Conservation (phyloP, 169 alveolate species). For the Eimeria necatrix region DNA sequence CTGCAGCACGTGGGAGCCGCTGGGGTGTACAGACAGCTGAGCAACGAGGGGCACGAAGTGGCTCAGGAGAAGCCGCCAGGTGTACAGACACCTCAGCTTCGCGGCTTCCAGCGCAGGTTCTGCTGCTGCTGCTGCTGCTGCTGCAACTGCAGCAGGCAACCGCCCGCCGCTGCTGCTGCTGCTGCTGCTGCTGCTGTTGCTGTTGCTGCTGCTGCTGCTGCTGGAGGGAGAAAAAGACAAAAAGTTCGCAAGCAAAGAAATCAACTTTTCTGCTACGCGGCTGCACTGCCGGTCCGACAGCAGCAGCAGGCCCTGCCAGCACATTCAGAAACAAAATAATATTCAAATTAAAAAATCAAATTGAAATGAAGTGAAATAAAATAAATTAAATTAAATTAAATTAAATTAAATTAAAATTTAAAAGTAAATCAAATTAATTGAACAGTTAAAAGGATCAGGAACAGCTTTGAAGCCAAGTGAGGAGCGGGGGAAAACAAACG, state of each 20-base stretch:
- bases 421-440: background rate
- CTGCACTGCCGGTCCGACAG: constrained; percentile 66
- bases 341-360: too few relatives aligned
- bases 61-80: background rate
- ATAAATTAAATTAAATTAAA: too few relatives aligned
- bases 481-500: background rate
- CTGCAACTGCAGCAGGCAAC: background rate
- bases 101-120: background rate
- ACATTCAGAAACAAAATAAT: too few relatives aligned
- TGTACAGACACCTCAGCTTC: background rate
- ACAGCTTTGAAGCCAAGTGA: too few relatives aligned
- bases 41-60: background rate
- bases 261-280: constrained; percentile 41
- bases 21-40: constrained; percentile 50
- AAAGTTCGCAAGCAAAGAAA: constrained; percentile 25
- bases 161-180: background rate
- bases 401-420: background rate
- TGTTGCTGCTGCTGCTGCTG: background rate
- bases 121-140: background rate
- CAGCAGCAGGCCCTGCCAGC: constrained; percentile 43
- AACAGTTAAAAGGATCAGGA: background rate
- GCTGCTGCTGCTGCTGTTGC: background rate
- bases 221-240: background rate
- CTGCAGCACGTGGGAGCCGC: constrained; percentile 77
- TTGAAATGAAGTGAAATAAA: too few relatives aligned